Evolutionary conservation across 2,329 filamentous ascomycete genomes (phyloP).

Genomic region (Leptographium flavum): DNA sequence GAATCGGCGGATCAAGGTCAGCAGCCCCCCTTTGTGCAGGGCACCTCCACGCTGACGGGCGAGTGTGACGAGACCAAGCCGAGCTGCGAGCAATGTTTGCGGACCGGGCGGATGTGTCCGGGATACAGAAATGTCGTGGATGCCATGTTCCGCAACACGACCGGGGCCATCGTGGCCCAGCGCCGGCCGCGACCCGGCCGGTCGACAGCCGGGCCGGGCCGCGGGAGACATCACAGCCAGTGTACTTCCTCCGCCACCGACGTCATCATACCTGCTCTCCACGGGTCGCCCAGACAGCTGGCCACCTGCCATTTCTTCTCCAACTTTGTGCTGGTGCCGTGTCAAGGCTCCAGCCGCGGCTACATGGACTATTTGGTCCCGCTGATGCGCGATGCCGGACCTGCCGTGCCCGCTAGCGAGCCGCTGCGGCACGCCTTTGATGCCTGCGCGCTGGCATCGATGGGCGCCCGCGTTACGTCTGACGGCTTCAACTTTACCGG

Average conservation of each 20-base stretch:
- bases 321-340: constrained; percentile 43
- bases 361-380: constrained; percentile 47
- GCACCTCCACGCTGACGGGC: neutral
- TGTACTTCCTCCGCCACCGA: constrained; percentile 1
- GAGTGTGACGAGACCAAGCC: constrained; percentile 56
- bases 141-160: constrained; percentile 59
- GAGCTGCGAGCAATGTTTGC: constrained; percentile 49
- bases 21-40: constrained; percentile 12
- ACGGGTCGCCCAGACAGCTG: constrained; percentile 36
- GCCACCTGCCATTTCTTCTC: constrained; percentile 45
- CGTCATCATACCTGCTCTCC: constrained; percentile 21
- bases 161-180: constrained; percentile 28
- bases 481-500: constrained; percentile 20
- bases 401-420: neutral
- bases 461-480: constrained; percentile 34
- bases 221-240: neutral
- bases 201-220: neutral
- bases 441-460: constrained; percentile 42
- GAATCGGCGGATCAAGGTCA: constrained; percentile 58
- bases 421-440: constrained; percentile 39
- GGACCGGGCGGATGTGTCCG: constrained; percentile 48
- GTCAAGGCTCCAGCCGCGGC: constrained; percentile 33
- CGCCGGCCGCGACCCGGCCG: neutral
- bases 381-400: constrained; percentile 29
- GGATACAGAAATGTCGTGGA: constrained; percentile 61